These are phyloP conservation scores for Collybia nuda DNA, from an alignment of 768 basidiomycete genomes.

Conservation along the genomic window DNA sequence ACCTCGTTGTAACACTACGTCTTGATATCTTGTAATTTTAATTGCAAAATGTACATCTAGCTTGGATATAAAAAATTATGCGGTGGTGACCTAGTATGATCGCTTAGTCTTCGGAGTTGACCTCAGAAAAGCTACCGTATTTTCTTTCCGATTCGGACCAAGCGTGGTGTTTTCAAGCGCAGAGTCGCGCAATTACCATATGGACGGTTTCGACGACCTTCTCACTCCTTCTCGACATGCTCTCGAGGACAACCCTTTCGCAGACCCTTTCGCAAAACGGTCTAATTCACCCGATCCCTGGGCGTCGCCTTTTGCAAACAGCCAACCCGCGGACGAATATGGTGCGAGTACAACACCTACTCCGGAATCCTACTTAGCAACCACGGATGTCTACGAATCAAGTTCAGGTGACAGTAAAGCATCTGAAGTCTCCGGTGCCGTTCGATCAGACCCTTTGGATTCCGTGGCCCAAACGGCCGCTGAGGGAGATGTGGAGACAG, in stretches of 20 bases:
- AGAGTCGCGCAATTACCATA: conserved; percentile 20
- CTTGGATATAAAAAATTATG: too few relatives aligned
- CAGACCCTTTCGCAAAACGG: conserved; percentile 68
- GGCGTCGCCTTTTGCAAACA: conserved; percentile 54
- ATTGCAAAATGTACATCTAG: too few relatives aligned
- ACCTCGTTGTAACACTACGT: too few relatives aligned
- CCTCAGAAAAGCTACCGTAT: too few relatives aligned
- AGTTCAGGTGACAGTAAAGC: conserved; percentile 19
- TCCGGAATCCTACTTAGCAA: conserved; percentile 20
- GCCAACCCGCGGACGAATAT: conserved; percentile 23
- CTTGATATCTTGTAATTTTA: too few relatives aligned
- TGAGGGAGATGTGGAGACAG: conserved; percentile 18
- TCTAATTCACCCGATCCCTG: conserved; percentile 77
- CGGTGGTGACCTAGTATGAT: too few relatives aligned
- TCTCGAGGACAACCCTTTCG: conserved; percentile 77
- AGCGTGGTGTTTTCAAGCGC: too few relatives aligned
- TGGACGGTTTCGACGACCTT: conserved; percentile 82
- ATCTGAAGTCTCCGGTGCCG: conserved; percentile 20
- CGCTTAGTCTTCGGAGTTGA: too few relatives aligned
- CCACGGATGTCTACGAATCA: conserved; percentile 25
- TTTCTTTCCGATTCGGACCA: too few relatives aligned
- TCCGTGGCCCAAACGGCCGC: conserved; percentile 21
- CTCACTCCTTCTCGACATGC: conserved; percentile 57
- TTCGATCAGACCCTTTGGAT: conserved; percentile 33
- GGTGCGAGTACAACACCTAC: conserved; percentile 21